Percentiles rank a stretch among this genome's conserved stretches.
phyloP scores from a whole-genome alignment of 73 alveolate genomes.

The Durusdinium trenchii region DNA sequence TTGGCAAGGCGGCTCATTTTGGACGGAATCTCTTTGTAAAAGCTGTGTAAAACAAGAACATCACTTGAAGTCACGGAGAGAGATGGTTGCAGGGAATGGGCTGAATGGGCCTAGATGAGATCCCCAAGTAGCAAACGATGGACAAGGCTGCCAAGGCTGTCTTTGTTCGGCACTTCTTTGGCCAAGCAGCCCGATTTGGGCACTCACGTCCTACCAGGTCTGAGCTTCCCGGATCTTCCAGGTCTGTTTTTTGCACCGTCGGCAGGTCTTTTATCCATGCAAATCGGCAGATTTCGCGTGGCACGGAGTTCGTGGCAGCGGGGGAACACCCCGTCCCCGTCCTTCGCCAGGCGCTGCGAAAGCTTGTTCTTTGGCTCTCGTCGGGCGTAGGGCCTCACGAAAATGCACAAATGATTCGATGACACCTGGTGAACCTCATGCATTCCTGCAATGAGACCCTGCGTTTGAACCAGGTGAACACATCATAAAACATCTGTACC shows the following conservation, averaged over 20 bases:
- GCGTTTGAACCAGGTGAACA: too few species aligned
- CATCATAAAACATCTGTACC: background rate
- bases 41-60: too few species aligned
- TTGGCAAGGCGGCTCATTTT: background rate
- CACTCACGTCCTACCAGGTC: background rate
- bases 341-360: conserved; percentile 46
- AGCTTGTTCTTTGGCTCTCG: conserved; percentile 73
- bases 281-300: too few species aligned
- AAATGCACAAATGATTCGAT: too few species aligned
- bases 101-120: too few species aligned
- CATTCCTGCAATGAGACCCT: background rate
- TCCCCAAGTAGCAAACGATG: too few species aligned
- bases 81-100: too few species aligned
- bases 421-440: background rate
- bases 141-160: background rate
- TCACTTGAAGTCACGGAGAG: too few species aligned
- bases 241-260: background rate
- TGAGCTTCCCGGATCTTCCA: background rate
- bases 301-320: too few species aligned
- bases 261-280: background rate
- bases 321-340: background rate
- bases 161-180: background rate
- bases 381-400: conserved; percentile 36
- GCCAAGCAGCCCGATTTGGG: conserved; percentile 44
- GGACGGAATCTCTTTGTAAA: too few species aligned